Evolutionary conservation across 2,329 filamentous ascomycete genomes (phyloP).

Genomic region (Pseudogymnoascus sp.): DNA sequence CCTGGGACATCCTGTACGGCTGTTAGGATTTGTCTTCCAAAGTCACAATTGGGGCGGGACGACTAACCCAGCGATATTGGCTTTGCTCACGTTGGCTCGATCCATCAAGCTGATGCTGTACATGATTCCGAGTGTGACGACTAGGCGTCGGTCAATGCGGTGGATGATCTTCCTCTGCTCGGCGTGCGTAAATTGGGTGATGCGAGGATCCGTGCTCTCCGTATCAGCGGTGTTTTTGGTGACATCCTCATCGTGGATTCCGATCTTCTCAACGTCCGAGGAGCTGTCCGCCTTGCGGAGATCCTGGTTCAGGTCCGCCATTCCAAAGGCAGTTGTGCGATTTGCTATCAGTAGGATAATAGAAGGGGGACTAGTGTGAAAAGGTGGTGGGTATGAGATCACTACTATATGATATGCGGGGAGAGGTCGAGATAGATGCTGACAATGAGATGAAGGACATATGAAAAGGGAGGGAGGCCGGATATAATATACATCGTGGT

Average conservation of each 20-base stretch:
- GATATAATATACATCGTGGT: neutral
- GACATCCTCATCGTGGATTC: neutral
- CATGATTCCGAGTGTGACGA: conserved; percentile 54
- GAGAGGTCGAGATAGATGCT: neutral
- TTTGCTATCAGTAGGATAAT: neutral
- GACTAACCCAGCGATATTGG: conserved; percentile 57
- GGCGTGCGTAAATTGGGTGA: conserved; percentile 39
- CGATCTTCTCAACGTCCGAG: neutral
- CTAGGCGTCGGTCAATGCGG: conserved; percentile 59
- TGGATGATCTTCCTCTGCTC: conserved; percentile 63
- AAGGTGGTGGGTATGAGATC: neutral
- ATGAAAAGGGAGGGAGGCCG: neutral
- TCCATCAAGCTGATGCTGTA: conserved; percentile 76
- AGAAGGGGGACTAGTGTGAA: neutral
- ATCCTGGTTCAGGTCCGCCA: neutral
- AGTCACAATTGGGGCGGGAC: neutral
- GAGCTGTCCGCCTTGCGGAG: neutral
- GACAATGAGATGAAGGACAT: neutral
- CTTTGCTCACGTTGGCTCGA: conserved; percentile 65
- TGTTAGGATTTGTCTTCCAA: neutral
- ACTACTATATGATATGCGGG: neutral
- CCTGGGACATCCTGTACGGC: conserved; percentile 17
- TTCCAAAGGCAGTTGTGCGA: neutral
- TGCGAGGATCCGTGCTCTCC: neutral
- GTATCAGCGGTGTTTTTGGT: neutral